Evolutionary conservation across 805 yeast species (phyloP).

Genomic region (Yueomyces sinensis): DNA sequence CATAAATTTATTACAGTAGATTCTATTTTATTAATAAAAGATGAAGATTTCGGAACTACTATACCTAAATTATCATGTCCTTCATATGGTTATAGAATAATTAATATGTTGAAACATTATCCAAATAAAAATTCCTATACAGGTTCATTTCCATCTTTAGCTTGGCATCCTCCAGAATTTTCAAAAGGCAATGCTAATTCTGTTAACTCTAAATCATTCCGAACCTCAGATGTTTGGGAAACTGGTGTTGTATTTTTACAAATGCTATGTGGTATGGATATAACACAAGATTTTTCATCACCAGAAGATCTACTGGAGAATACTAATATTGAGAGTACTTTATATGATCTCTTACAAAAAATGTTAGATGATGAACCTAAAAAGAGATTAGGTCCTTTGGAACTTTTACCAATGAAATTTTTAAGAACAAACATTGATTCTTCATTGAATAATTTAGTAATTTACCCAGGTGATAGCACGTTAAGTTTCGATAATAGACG

Average conservation of each 20-base stretch:
- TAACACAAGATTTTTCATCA: conserved; percentile 38
- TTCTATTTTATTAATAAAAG: conserved; percentile 41
- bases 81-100: conserved; percentile 39
- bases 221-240: conserved; percentile 91
- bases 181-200: conserved; percentile 17
- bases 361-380: conserved; percentile 55
- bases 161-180: conserved; percentile 79
- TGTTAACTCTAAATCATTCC: conserved; percentile 34
- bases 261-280: conserved; percentile 46
- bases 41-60: conserved; percentile 39
- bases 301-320: conserved; percentile 50
- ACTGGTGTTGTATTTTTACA: conserved; percentile 68
- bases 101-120: conserved; percentile 27
- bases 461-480: conserved; percentile 5
- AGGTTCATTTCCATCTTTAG: conserved; percentile 10
- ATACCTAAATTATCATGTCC: conserved; percentile 47
- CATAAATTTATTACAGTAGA: conserved; percentile 59
- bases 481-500: conserved; percentile 3
- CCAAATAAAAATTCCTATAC: conserved; percentile 22
- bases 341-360: conserved; percentile 50
- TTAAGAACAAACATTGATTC: conserved; percentile 55
- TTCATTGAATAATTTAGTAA: conserved; percentile 17
- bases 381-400: conserved; percentile 72
- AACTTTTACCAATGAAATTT: conserved; percentile 72
- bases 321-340: conserved; percentile 37